A percentile compares a stretch with the other conserved stretches of the same genome.
Conservation (phyloP, 305 asterid species). For the Stenogyne calaminthoides region DNA sequence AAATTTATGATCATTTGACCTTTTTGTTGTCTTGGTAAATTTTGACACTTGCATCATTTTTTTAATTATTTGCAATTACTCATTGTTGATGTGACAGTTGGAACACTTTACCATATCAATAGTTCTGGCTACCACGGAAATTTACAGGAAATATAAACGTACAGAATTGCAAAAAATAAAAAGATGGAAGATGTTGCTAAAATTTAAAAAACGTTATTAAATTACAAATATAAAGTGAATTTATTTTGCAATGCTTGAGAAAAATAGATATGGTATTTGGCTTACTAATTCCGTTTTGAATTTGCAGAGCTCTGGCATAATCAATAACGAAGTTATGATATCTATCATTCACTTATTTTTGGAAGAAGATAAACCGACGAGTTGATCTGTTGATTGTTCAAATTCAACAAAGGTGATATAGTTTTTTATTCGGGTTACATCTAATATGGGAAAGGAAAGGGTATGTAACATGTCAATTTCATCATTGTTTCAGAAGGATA, state of each 20-base stretch:
- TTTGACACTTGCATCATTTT: not conserved
- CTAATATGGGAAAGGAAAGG: not conserved
- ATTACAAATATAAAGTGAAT: not conserved
- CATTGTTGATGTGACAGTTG: no score
- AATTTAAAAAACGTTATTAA: not conserved
- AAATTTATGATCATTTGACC: no score
- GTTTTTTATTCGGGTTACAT: not conserved
- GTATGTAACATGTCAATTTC: not conserved
- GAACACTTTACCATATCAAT: not conserved
- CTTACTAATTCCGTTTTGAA: constrained; percentile 14
- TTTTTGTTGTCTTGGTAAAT: not conserved
- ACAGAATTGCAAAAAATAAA: not conserved
- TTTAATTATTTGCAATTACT: no score
- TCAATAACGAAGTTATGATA: constrained; percentile 70
- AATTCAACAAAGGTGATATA: not conserved
- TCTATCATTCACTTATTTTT: constrained; percentile 81
- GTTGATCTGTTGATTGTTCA: constrained; percentile 30
- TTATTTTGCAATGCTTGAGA: not conserved
- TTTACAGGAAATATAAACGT: no score
- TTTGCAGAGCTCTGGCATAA: constrained; percentile 56
- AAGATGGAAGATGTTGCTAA: not conserved
- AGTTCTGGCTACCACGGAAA: no score
- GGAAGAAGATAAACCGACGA: constrained; percentile 79
- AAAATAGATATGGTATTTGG: not conserved
- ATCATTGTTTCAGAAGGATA: not conserved